These are phyloP conservation scores for Withania somnifera DNA, from an alignment of 305 asterid genomes.

Conservation along the genomic window DNA sequence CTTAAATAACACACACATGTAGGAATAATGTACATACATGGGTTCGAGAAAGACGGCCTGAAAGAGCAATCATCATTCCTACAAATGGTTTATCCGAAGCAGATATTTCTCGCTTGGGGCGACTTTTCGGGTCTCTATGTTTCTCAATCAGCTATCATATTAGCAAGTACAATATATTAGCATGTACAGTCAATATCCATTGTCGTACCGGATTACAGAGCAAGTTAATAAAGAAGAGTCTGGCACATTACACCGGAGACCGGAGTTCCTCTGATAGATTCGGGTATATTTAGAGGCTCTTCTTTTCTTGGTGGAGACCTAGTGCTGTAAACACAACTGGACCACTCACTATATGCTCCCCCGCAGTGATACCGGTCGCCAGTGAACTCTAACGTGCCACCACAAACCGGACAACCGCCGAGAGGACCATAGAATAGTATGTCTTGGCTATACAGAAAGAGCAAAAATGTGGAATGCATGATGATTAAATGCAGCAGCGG, in stretches of 20 bases:
- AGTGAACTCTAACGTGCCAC: conserved; percentile 21
- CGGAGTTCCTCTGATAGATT: conserved; percentile 35
- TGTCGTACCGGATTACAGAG: too few species aligned
- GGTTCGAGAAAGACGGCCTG: conserved; percentile 60
- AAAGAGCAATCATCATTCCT: conserved; percentile 58
- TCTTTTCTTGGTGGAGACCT: conserved; percentile 49
- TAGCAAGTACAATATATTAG: too few species aligned
- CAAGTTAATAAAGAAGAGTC: neutral
- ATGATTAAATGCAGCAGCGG: too few species aligned
- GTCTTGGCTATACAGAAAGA: conserved; percentile 56
- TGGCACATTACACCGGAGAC: conserved; percentile 28
- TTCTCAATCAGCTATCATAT: conserved; percentile 44
- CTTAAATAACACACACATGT: neutral
- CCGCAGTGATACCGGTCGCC: conserved; percentile 28
- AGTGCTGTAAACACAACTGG: conserved; percentile 45
- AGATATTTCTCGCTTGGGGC: conserved; percentile 9
- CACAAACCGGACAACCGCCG: conserved; percentile 47
- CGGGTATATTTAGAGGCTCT: conserved; percentile 44
- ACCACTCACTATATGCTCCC: conserved; percentile 65
- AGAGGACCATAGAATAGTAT: conserved; percentile 57
- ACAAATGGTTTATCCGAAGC: conserved; percentile 34
- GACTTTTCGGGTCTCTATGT: conserved; percentile 26
- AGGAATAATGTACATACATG: conserved; percentile 32
- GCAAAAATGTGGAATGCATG: neutral
- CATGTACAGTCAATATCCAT: too few species aligned